A percentile compares a stretch with the other conserved stretches of the same genome.
These are phyloP conservation scores for Pseudomonodictys pantanalensis DNA, from an alignment of 495 filamentous ascomycete genomes.

Conservation along the genomic window DNA sequence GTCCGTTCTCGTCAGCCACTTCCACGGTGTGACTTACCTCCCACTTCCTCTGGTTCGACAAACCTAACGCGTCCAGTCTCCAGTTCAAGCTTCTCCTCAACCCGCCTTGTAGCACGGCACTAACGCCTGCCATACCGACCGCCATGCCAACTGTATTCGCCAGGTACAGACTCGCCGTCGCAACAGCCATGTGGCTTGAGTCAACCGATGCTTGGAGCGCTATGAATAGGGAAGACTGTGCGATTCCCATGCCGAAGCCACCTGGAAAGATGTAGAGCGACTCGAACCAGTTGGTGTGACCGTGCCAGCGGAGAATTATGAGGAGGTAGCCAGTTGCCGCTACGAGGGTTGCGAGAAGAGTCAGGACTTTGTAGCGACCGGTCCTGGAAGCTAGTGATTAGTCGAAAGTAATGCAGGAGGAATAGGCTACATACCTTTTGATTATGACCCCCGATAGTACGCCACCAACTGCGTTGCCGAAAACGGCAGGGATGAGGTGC, in stretches of 20 bases:
- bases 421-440: conserved; percentile 36
- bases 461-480: conserved; percentile 64
- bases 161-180: conserved; percentile 25
- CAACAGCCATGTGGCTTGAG: conserved; percentile 19
- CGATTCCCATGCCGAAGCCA: conserved; percentile 31
- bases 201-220: conserved; percentile 23
- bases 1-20: neutral
- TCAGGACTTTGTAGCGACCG: conserved; percentile 57
- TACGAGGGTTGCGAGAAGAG: conserved; percentile 51
- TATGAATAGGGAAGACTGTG: conserved; percentile 31
- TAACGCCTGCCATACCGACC: conserved; percentile 14
- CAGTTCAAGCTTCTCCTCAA: conserved; percentile 3
- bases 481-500: conserved; percentile 62
- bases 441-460: conserved; percentile 59
- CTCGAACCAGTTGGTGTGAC: conserved; percentile 57
- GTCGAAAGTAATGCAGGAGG: neutral
- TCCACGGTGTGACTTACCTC: neutral
- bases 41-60: conserved; percentile 1
- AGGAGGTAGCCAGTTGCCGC: conserved; percentile 54
- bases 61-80: neutral
- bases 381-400: conserved; percentile 41
- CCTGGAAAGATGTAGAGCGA: conserved; percentile 62
- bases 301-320: conserved; percentile 60
- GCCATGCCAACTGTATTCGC: conserved; percentile 15
- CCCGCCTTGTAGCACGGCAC: conserved; percentile 13